Base-by-base conservation (phyloP, 208 protist genomes). In the Phytomonas sp. region DNA sequence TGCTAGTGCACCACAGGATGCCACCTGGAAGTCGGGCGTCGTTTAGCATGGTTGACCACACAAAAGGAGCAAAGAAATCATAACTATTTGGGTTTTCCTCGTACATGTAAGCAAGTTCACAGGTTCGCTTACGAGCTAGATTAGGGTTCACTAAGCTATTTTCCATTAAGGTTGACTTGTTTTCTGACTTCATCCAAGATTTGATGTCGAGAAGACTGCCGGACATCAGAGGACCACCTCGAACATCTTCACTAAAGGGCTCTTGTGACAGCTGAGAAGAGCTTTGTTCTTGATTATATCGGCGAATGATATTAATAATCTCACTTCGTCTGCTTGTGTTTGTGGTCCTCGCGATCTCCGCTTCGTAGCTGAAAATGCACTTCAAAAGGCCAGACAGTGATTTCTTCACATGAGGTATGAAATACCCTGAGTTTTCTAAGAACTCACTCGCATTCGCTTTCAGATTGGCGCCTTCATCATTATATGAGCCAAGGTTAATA, bases 51-150 rank as follows among this genome's bases (percentile, higher is more conserved):
- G 80, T 88, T 0, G 83, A 65, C 87, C 90, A 95, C 62, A 93
- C 71, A 76, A 92, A 95, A 0, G 87, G 87, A 4, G 82, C 90
- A 66, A 95, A 95, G 70, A 95, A 95, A 68, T 84, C 74, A 72
- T 95, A 93, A 72, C 87, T 92, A 62, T 89, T 70, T 32, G 81
- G 64, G 31, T 76, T 87, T 72, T 95, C 90, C 73, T 95, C 85
- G 77, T 95, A 95, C 53, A 82, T 76, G 73, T 85, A 90, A 33
- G 79, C 63, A 2, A 87, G 4, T 31, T 28, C 59, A 31, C 13
- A 7, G 4, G n/a, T 31, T 7, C 23, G 17, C 17, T 59, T 59
- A 23, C 23, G 15, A 23, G 17, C 23, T 15, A n/a, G 17, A 23
- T 62, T 62, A 3, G n/a, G 4, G 59, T 11, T 11, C 13, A 20